Base-by-base conservation (phyloP, 306 rosid species). In the Trifolium fragiferum region DNA sequence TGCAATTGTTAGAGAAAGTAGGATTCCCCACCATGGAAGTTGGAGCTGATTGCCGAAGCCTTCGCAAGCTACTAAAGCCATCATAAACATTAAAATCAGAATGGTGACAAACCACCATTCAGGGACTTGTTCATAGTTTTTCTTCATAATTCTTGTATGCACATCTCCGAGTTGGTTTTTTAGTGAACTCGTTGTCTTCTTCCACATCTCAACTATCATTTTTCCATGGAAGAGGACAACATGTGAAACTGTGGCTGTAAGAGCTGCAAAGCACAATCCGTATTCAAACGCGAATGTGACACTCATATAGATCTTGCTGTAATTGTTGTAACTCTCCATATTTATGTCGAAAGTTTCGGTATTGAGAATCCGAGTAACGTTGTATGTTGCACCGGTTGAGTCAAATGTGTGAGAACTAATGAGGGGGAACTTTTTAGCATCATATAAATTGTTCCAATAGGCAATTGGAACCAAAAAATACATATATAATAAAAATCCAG, bases 21-120 rank as follows among this genome's bases (percentile, higher is more conserved):
- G 4, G 46, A 93, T 37, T 60, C 98, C 97, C 98, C 97, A 93
- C 87, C 90, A 93, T 40, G 98, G 97, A 35, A 93, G 80, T 37
- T 93, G 98, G 46, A 94, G 96, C 65, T 94, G 97, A 54, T 81
- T 69, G 47, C 76, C 90, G 23, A 90, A 92, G 40, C 96, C 92
- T 84, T 87, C 89, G 66, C 98, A 90, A 33, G 82, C 76, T 41
- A 30, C 19, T 38, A 89, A 60, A 38, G 89, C 66, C 41, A 90
- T 87, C 18, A 53, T 68, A 44, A 84, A 18, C 87, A 83, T 85
- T 27, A 70, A 0, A 4, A 70, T 7, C 59, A 92, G 80, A 74
- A 92, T 84, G 54, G 62, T 16, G 18, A 46, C 13, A 66, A 92
- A 92, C 94, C 98, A 92, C 96, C 94, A 90, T 44, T 84, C 82